Evolutionary conservation across 1,284 basidiomycete genomes (phyloP).

Genomic region (Peniophora sp.): DNA sequence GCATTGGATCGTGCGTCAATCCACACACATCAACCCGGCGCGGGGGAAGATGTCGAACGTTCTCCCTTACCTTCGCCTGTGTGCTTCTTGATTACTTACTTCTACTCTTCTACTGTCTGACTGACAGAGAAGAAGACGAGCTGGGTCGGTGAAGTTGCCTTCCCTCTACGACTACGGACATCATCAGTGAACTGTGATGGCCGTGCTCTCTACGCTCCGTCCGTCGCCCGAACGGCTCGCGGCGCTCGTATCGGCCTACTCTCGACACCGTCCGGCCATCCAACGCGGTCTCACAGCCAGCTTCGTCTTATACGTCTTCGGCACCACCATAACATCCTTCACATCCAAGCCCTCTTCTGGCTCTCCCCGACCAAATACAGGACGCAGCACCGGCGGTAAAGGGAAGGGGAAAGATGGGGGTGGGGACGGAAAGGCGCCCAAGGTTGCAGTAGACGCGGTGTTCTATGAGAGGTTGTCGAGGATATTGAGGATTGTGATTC

Average conservation of each 20-base stretch:
- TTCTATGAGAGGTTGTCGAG: conserved; percentile 79
- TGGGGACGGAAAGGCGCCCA: conserved; percentile 36
- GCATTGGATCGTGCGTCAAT: no score
- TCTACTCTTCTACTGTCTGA: background rate
- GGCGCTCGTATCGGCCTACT: conserved; percentile 44
- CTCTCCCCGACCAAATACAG: conserved; percentile 14
- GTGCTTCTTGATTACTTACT: background rate
- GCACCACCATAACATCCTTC: conserved; percentile 48
- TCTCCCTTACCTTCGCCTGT: no score
- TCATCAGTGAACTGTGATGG: no score
- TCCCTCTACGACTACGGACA: no score
- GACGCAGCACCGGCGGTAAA: conserved; percentile 37
- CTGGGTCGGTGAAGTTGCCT: background rate
- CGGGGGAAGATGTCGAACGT: no score
- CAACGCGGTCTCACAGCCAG: conserved; percentile 60
- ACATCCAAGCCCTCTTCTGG: conserved; percentile 28
- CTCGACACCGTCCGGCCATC: conserved; percentile 54
- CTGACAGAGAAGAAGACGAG: conserved; percentile 11
- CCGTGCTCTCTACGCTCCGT: conserved; percentile 19
- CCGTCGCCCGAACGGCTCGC: conserved; percentile 20
- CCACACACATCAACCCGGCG: no score
- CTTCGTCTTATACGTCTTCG: conserved; percentile 59
- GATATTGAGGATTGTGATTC: conserved; percentile 87
- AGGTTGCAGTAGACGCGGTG: conserved; percentile 79
- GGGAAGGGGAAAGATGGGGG: conserved; percentile 21